Evolutionary conservation across 2,329 filamentous ascomycete species (phyloP).

Genomic region (Microdochium bolleyi): DNA sequence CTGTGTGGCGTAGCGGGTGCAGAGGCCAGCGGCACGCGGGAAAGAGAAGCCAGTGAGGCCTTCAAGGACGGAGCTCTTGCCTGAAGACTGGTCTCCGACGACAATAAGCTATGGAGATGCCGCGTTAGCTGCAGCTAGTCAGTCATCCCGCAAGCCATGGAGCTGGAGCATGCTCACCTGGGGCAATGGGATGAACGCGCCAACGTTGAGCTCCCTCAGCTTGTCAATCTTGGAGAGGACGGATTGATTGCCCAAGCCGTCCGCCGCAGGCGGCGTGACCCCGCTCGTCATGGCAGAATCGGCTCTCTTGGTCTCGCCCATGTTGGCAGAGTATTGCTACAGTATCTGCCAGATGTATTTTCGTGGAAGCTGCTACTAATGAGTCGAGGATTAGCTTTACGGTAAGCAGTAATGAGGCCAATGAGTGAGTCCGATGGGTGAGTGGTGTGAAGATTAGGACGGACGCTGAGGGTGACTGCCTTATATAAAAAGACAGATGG

Average conservation of each 20-base stretch:
- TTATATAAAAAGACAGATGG: no score
- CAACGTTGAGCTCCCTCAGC: slow-evolving; percentile 1
- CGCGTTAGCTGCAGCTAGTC: background rate
- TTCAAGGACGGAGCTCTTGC: slow-evolving; percentile 56
- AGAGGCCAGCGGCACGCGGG: slow-evolving; percentile 50
- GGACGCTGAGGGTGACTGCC: no score
- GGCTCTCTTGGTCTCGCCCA: background rate
- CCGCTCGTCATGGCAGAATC: background rate
- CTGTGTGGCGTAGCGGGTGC: slow-evolving; percentile 55
- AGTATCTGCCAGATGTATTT: no score
- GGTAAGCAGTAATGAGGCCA: no score
- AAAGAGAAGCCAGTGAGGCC: slow-evolving; percentile 55
- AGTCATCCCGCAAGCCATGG: no score
- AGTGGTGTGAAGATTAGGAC: no score
- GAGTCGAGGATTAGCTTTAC: no score
- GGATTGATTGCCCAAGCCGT: background rate
- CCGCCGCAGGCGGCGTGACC: background rate
- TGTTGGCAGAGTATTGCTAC: no score
- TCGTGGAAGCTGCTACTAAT: no score
- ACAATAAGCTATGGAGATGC: slow-evolving; percentile 54
- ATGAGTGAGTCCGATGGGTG: no score
- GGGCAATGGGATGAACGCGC: background rate
- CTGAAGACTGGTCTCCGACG: slow-evolving; percentile 56
- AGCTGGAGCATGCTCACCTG: background rate
- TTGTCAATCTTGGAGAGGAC: slow-evolving; percentile 1